phyloP scores from a whole-genome alignment of 441 rosid species.

The Gossypium trilobum region DNA sequence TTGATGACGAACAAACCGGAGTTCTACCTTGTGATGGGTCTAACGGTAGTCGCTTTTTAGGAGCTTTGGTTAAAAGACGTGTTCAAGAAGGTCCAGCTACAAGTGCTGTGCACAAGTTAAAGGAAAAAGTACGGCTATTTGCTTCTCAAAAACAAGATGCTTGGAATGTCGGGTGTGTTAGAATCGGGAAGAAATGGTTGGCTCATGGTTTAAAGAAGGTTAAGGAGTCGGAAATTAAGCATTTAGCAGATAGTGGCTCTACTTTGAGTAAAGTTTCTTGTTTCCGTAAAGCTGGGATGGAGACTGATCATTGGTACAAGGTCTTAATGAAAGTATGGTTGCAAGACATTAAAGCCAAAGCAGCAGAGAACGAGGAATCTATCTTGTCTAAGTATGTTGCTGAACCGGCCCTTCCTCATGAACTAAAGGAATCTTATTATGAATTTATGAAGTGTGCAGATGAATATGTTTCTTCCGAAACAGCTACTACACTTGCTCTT shows the following conservation, averaged over 20 bases:
- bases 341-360: slow-evolving; percentile 50
- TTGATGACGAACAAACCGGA: slow-evolving; percentile 35
- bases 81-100: slow-evolving; percentile 54
- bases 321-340: slow-evolving; percentile 64
- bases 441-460: slow-evolving; percentile 58
- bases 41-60: slow-evolving; percentile 55
- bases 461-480: slow-evolving; percentile 68
- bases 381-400: slow-evolving; percentile 60
- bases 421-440: slow-evolving; percentile 58
- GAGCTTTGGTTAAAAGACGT: slow-evolving; percentile 50
- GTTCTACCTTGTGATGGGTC: slow-evolving; percentile 37
- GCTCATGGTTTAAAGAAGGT: slow-evolving; percentile 86
- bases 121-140: slow-evolving; percentile 65
- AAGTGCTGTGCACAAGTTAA: slow-evolving; percentile 74
- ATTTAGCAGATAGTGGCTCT: slow-evolving; percentile 57
- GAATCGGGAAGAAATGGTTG: slow-evolving; percentile 86
- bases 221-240: slow-evolving; percentile 85
- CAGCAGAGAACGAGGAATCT: slow-evolving; percentile 46
- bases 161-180: slow-evolving; percentile 64
- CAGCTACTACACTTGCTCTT: slow-evolving; percentile 54
- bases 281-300: slow-evolving; percentile 80
- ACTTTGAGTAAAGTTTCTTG: slow-evolving; percentile 57
- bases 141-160: slow-evolving; percentile 70
- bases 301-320: slow-evolving; percentile 94
- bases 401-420: slow-evolving; percentile 70